Percentiles rank a stretch among this genome's conserved stretches.
phyloP scores from a whole-genome alignment of 148 eudicot species.

The Diospyros kaki region DNA sequence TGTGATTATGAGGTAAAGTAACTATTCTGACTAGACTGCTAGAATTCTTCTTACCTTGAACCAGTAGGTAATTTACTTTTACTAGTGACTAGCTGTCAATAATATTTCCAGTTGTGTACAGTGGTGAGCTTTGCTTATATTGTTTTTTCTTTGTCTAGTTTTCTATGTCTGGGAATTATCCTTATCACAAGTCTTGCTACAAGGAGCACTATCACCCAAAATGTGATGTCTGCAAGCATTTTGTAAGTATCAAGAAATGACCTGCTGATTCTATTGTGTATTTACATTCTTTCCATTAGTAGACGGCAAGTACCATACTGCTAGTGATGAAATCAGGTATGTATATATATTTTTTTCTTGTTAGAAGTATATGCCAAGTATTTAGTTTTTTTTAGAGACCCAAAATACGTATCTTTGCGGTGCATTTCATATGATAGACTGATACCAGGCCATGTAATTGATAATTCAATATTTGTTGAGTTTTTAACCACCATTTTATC shows the following conservation, averaged over 20 bases:
- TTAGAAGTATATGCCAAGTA: neutral
- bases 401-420: neutral
- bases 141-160: slow-evolving; percentile 34
- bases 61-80: neutral
- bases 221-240: slow-evolving; percentile 74
- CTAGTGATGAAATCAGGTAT: too few relatives aligned
- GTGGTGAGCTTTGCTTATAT: slow-evolving; percentile 5
- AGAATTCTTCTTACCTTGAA: neutral
- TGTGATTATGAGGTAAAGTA: slow-evolving; percentile 62
- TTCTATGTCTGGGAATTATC: slow-evolving; percentile 69
- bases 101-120: neutral
- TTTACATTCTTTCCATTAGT: neutral
- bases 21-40: slow-evolving; percentile 1
- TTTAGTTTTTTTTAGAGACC: neutral
- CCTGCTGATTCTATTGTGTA: neutral
- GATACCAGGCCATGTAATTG: neutral
- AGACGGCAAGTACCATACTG: neutral
- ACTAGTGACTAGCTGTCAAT: neutral
- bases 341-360: too few relatives aligned
- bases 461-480: neutral
- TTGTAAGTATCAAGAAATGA: slow-evolving; percentile 46
- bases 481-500: too few relatives aligned
- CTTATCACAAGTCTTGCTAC: slow-evolving; percentile 79
- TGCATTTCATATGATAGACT: neutral
- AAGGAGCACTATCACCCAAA: slow-evolving; percentile 83